A percentile compares a stretch with the other conserved stretches of the same genome.
Evolutionary conservation across 495 filamentous ascomycete genomes (phyloP).

Genomic region (Terfezia boudieri): DNA sequence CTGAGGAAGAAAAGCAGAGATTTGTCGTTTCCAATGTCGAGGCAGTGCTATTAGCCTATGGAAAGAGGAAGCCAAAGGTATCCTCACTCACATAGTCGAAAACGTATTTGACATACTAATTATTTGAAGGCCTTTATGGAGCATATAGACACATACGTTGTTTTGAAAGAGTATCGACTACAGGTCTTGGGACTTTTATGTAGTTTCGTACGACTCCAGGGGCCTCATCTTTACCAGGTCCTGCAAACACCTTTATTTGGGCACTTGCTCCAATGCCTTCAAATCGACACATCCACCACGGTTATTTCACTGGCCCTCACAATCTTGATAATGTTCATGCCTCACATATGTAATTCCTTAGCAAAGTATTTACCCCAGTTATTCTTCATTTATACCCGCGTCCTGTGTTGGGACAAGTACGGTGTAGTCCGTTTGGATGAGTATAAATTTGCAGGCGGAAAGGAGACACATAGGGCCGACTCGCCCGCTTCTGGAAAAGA

Average conservation of each 20-base stretch:
- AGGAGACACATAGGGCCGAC: slow-evolving; percentile 9
- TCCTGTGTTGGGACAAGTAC: slow-evolving; percentile 47
- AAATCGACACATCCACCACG: slow-evolving; percentile 46
- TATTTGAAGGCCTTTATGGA: slow-evolving; percentile 32
- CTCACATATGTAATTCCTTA: slow-evolving; percentile 46
- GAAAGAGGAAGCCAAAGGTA: slow-evolving; percentile 46
- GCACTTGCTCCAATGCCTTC: slow-evolving; percentile 43
- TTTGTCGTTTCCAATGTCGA: slow-evolving; percentile 28
- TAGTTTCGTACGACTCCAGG: slow-evolving; percentile 41
- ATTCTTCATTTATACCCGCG: slow-evolving; percentile 51
- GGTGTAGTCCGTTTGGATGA: slow-evolving; percentile 19
- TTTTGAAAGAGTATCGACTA: slow-evolving; percentile 34
- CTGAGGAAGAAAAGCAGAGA: slow-evolving; percentile 27
- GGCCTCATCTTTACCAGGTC: slow-evolving; percentile 48
- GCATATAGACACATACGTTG: slow-evolving; percentile 35
- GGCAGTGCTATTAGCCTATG: slow-evolving; percentile 33
- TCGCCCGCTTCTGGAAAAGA: slow-evolving; percentile 15
- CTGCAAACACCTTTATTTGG: slow-evolving; percentile 41
- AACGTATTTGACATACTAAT: slow-evolving; percentile 1
- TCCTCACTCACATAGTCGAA: slow-evolving; percentile 1
- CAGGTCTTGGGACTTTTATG: slow-evolving; percentile 36
- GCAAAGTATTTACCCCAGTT: slow-evolving; percentile 38
- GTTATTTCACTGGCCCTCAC: slow-evolving; percentile 44
- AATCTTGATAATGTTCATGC: slow-evolving; percentile 49
- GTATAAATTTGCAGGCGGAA: slow-evolving; percentile 5